These are phyloP conservation scores for Corynespora cassiicola DNA, from an alignment of 2,329 filamentous ascomycete species.

Conservation along the genomic window DNA sequence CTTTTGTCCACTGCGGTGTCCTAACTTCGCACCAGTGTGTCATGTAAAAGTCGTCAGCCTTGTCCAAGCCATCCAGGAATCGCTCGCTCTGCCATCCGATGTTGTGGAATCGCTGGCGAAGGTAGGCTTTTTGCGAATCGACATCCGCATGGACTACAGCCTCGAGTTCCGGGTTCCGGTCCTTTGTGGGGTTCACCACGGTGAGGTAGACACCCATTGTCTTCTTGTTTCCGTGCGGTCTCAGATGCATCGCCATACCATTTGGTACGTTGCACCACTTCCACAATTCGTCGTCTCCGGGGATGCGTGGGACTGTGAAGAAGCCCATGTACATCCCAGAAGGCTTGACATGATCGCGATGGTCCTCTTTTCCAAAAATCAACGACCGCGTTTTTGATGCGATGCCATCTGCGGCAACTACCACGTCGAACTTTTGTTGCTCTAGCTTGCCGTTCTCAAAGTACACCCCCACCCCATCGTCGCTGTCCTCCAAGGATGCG, in stretches of 20 bases:
- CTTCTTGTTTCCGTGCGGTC: slow-evolving; percentile 31
- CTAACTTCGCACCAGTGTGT: slow-evolving; percentile 40
- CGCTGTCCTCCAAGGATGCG: slow-evolving; percentile 20
- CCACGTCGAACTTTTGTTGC: slow-evolving; percentile 33
- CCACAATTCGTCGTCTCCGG: slow-evolving; percentile 27
- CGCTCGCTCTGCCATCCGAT: slow-evolving; percentile 43
- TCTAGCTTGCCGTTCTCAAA: slow-evolving; percentile 24
- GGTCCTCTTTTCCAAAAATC: slow-evolving; percentile 28
- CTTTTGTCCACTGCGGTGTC: slow-evolving; percentile 33
- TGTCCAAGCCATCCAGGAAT: slow-evolving; percentile 44
- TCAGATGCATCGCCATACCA: slow-evolving; percentile 27
- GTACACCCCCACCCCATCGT: slow-evolving; percentile 25
- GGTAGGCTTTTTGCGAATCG: slow-evolving; percentile 49
- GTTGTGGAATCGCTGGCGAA: slow-evolving; percentile 38
- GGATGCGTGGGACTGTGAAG: slow-evolving; percentile 34
- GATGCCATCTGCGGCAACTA: slow-evolving; percentile 37
- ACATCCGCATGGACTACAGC: slow-evolving; percentile 35
- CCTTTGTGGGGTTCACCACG: slow-evolving; percentile 24
- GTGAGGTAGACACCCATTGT: slow-evolving; percentile 33
- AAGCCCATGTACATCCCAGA: slow-evolving; percentile 35
- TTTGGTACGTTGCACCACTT: slow-evolving; percentile 31
- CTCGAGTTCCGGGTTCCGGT: slow-evolving; percentile 19
- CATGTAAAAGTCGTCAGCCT: slow-evolving; percentile 50
- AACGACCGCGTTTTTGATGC: slow-evolving; percentile 29
- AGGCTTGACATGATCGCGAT: slow-evolving; percentile 23